Conservation (phyloP, 768 basidiomycete genomes). For the Paxillus involutus region DNA sequence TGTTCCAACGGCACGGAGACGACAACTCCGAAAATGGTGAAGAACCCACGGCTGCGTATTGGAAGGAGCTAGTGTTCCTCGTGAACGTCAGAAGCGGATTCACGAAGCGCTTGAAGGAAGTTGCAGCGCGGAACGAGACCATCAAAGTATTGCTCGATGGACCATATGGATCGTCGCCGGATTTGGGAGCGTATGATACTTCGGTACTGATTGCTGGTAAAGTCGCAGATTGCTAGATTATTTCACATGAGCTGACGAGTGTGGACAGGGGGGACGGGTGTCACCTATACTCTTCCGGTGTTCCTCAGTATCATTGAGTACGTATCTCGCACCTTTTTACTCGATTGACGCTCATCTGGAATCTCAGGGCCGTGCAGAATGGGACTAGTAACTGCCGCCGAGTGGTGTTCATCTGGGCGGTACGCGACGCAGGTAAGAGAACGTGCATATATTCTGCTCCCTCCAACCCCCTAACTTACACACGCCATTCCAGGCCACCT, state of each 20-base stretch:
- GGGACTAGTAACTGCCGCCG: conserved; percentile 27
- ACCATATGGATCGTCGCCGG: conserved; percentile 50
- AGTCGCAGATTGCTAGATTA: neutral
- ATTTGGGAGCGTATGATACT: conserved; percentile 41
- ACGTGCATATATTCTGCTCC: neutral
- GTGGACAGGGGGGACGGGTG: conserved; percentile 46
- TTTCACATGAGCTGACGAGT: neutral
- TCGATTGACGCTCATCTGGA: neutral
- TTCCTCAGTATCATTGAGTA: conserved; percentile 45
- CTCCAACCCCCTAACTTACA: neutral
- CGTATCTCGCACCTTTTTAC: conserved; percentile 1
- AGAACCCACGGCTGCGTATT: conserved; percentile 1
- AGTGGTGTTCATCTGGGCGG: conserved; percentile 52
- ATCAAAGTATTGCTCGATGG: conserved; percentile 58
- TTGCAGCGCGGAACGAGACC: conserved; percentile 27
- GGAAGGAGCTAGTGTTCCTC: conserved; percentile 54
- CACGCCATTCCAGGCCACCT: conserved; percentile 31
- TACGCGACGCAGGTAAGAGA: conserved; percentile 45
- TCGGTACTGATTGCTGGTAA: conserved; percentile 52
- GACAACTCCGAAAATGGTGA: neutral
- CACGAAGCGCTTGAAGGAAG: conserved; percentile 47
- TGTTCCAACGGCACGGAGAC: conserved; percentile 7
- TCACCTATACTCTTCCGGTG: conserved; percentile 47
- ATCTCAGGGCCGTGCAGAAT: conserved; percentile 23
- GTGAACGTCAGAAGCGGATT: conserved; percentile 60